A percentile compares a stretch with the other conserved stretches of the same genome.
phyloP scores from a whole-genome alignment of 2,329 filamentous ascomycete genomes.

The Clathrospora elynae region DNA sequence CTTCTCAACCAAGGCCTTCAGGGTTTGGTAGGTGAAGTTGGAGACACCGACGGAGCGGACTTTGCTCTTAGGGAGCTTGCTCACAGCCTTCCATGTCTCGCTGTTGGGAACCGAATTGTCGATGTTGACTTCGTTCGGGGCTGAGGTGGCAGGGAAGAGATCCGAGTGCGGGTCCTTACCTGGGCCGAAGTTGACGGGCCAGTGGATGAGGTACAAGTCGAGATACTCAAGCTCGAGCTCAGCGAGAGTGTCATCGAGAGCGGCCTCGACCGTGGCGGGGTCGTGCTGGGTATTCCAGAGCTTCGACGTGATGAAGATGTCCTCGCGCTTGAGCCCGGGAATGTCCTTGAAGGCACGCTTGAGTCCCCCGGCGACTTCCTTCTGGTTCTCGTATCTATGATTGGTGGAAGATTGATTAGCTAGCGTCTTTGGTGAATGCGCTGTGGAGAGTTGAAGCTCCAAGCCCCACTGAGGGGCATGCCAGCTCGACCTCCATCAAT shows the following conservation, averaged over 20 bases:
- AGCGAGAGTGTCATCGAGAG: constrained; percentile 73
- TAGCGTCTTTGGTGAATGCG: constrained; percentile 5
- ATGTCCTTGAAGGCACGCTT: constrained; percentile 38
- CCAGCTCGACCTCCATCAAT: constrained; percentile 15
- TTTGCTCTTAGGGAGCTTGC: constrained; percentile 47
- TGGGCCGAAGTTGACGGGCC: constrained; percentile 76
- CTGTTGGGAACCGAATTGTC: constrained; percentile 36
- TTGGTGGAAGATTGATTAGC: constrained; percentile 36
- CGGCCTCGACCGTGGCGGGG: constrained; percentile 66
- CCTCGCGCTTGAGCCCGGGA: constrained; percentile 37
- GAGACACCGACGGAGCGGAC: constrained; percentile 39
- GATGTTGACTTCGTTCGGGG: constrained; percentile 58
- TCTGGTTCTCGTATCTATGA: constrained; percentile 41
- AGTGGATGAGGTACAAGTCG: constrained; percentile 87
- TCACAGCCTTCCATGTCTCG: constrained; percentile 49
- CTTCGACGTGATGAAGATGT: constrained; percentile 69
- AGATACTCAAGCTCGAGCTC: constrained; percentile 88
- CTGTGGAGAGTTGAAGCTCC: constrained; percentile 12
- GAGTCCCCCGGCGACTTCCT: constrained; percentile 39
- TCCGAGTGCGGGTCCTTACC: constrained; percentile 50
- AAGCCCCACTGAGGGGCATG: constrained; percentile 25
- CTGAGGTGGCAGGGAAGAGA: constrained; percentile 49
- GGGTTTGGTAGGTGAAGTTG: constrained; percentile 40
- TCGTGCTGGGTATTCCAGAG: constrained; percentile 92
- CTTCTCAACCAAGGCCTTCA: constrained; percentile 62